Evolutionary conservation across 306 rosid species (phyloP), one percentile per base, ranked within the genome.

Genomic region (Prinsepia uniflora): DNA sequence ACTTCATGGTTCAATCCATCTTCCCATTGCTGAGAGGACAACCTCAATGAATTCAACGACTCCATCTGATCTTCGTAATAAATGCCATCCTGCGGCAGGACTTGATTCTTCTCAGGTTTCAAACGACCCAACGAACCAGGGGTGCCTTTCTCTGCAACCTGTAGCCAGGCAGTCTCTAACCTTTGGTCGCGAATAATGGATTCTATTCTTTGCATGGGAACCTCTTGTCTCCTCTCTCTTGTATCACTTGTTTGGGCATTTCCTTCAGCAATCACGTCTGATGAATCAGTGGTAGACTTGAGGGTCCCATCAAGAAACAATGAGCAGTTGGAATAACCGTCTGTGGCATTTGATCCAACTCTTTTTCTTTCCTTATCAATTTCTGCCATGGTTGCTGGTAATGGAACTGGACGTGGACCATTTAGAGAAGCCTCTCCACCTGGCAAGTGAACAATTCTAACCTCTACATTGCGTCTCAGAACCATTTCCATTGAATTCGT

Each of bases 91-190:
- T 85, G 99, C 54, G 96, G 97, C 71, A 94, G 84, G 65, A 94
- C 92, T 81, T 91, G 99, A 85, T 94, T 91, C 85, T 90, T 89
- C 84, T 89, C 99, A 0, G 96, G 97, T 82, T 88, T 91, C 80
- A 82, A 72, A 68, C 85, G 86, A 85, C 71, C 87, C 88, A 94
- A 64, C 2, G 96, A 85, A 77, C 96, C 91, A 14, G 97, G 96
- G 46, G 97, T 91, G 70, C 99, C 96, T 74, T 87, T 94, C 74
- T 87, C 99, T 59, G 81, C 89, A 9, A 91, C 88, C 82, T 89
- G 97, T 70, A 91, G 78, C 99, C 97, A 94, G 6, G 99, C 99
- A 67, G 91, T 94, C 84, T 94, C 99, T 76, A 94, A 83, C 81
- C 91, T 87, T 75, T 94, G 96, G 75, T 94, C 99, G 2, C 90